A percentile compares a stretch with the other conserved stretches of the same genome.
These are phyloP conservation scores for Camellia oleifera DNA, from an alignment of 179 eudicot genomes.

Conservation along the genomic window DNA sequence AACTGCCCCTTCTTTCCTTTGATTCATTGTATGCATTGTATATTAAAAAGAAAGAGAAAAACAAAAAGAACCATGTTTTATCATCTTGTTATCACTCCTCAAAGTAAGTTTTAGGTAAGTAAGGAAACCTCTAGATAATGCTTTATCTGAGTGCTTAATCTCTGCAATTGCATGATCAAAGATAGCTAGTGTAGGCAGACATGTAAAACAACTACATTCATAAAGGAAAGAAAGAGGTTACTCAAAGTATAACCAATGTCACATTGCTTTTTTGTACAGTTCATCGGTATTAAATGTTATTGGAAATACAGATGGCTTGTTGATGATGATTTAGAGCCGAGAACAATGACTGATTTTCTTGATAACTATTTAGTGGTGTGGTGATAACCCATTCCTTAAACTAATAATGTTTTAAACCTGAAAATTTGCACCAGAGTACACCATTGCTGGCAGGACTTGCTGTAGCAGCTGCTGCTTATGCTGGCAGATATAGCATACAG, in stretches of 20 bases:
- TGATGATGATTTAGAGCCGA: not conserved
- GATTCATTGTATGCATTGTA: no score
- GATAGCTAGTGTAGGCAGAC: not conserved
- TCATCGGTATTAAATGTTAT: conserved; percentile 16
- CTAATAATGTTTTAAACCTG: not conserved
- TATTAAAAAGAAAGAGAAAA: no score
- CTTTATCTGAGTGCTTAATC: no score
- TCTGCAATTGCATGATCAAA: not conserved
- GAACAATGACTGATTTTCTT: not conserved
- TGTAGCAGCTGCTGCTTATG: conserved; percentile 52
- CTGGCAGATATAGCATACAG: conserved; percentile 50
- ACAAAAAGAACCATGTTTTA: no score
- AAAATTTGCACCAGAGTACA: conserved; percentile 31
- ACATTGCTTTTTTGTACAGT: not conserved
- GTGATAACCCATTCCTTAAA: not conserved
- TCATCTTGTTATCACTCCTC: no score
- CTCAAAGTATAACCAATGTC: not conserved
- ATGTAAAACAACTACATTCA: no score
- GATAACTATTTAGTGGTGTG: not conserved
- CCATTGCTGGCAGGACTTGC: conserved; percentile 53
- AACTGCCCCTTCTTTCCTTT: no score
- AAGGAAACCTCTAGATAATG: no score
- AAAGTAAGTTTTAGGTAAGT: no score
- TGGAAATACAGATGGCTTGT: not conserved
- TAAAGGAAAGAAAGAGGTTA: not conserved